A percentile compares a stretch with the other conserved stretches of the same genome.
phyloP scores from a whole-genome alignment of 192 early-diverging fungal genomes.

The Coemansia sp. region DNA sequence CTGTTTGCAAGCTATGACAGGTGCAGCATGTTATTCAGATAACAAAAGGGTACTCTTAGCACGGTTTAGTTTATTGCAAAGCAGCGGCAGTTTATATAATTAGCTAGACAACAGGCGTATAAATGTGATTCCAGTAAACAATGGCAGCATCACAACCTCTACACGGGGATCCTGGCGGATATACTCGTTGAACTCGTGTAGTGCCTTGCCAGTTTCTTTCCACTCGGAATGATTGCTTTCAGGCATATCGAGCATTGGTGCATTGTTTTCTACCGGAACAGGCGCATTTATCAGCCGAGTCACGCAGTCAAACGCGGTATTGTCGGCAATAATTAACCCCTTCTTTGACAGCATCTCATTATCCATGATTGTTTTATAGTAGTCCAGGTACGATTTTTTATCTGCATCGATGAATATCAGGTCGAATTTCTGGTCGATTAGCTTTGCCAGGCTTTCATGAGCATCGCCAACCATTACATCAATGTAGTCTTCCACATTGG shows the following conservation, averaged over 20 bases:
- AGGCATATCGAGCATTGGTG: constrained; percentile 13
- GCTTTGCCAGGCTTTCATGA: constrained; percentile 28
- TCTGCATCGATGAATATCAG: constrained; percentile 71
- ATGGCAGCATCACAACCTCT: constrained; percentile 59
- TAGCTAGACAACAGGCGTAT: no score
- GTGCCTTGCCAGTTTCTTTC: constrained; percentile 1
- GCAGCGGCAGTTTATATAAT: no score
- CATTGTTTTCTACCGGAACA: constrained; percentile 12
- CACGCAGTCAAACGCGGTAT: constrained; percentile 42
- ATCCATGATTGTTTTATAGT: constrained; percentile 65
- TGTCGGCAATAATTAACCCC: constrained; percentile 69
- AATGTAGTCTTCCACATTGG: constrained; percentile 35
- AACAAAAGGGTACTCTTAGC: neutral
- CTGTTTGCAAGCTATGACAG: no score
- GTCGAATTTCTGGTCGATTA: constrained; percentile 57
- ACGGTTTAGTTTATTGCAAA: neutral
- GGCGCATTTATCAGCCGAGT: constrained; percentile 24
- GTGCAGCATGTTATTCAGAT: no score
- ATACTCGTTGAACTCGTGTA: constrained; percentile 65
- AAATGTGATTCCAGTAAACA: constrained; percentile 48
- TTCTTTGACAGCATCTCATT: constrained; percentile 54
- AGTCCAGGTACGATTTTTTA: constrained; percentile 63
- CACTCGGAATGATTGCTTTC: neutral
- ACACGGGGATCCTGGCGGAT: constrained; percentile 58
- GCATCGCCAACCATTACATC: constrained; percentile 47